A percentile compares a stretch with the other conserved stretches of the same genome.
phyloP scores from a whole-genome alignment of 1,139 yeast species.

The Scheffersomyces lignicola region DNA sequence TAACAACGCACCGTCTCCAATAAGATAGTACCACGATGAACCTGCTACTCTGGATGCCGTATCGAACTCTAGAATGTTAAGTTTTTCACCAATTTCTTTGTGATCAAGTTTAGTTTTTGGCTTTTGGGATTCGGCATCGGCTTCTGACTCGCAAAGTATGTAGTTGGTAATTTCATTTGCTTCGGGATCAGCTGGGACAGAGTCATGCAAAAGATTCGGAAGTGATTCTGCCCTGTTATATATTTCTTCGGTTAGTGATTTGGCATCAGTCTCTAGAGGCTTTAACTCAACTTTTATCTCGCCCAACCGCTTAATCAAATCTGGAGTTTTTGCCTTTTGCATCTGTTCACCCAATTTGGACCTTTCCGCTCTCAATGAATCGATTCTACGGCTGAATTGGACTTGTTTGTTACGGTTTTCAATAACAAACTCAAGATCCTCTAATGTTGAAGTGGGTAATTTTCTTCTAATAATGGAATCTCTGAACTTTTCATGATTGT shows the following conservation, averaged over 20 bases:
- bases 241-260: slow-evolving; percentile 27
- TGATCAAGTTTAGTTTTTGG: slow-evolving; percentile 52
- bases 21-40: slow-evolving; percentile 81
- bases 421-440: slow-evolving; percentile 33
- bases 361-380: slow-evolving; percentile 30
- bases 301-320: slow-evolving; percentile 24
- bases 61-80: slow-evolving; percentile 67
- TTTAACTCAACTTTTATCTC: slow-evolving; percentile 35
- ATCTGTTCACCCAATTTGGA: slow-evolving; percentile 25
- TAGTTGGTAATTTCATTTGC: slow-evolving; percentile 44
- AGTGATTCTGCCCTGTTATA: slow-evolving; percentile 48
- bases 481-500: slow-evolving; percentile 35
- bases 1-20: slow-evolving; percentile 83
- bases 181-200: slow-evolving; percentile 47
- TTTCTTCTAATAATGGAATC: slow-evolving; percentile 51
- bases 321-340: slow-evolving; percentile 12
- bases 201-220: slow-evolving; percentile 66
- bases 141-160: slow-evolving; percentile 42
- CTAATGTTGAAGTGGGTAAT: slow-evolving; percentile 24
- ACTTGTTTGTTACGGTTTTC: slow-evolving; percentile 25
- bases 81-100: slow-evolving; percentile 57
- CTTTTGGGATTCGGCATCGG: slow-evolving; percentile 18
- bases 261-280: slow-evolving; percentile 32
- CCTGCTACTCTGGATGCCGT: slow-evolving; percentile 80
- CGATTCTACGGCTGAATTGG: slow-evolving; percentile 21